Percentiles rank a stretch among this genome's conserved stretches.
Evolutionary conservation across 2,329 filamentous ascomycete genomes (phyloP).

Genomic region (Pezicula rhizophila): DNA sequence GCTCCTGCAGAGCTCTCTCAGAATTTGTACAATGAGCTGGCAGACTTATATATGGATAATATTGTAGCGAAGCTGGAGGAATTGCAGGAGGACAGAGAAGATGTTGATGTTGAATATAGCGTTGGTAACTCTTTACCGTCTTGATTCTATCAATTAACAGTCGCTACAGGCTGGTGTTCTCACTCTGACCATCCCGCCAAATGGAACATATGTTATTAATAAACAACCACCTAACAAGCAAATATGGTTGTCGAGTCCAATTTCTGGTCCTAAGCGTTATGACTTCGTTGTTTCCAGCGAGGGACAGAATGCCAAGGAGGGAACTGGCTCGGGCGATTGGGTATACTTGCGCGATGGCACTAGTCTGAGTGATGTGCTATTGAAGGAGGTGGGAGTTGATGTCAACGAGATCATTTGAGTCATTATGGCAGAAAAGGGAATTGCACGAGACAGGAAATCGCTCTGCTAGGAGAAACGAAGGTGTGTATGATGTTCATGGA

Average conservation of each 20-base stretch:
- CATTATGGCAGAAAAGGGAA: neutral
- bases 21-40: conserved; percentile 68
- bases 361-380: conserved; percentile 65
- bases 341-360: conserved; percentile 81
- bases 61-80: conserved; percentile 60
- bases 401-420: conserved; percentile 7
- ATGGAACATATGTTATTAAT: conserved; percentile 89
- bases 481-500: too few species aligned
- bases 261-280: conserved; percentile 88
- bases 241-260: conserved; percentile 91
- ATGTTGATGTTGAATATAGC: conserved; percentile 83
- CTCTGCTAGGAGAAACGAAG: too few species aligned
- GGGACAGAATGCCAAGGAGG: conserved; percentile 72
- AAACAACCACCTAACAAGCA: conserved; percentile 97
- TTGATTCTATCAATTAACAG: conserved; percentile 2
- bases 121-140: conserved; percentile 44
- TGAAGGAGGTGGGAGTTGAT: conserved; percentile 68
- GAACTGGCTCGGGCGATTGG: conserved; percentile 70
- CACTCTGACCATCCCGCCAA: conserved; percentile 61
- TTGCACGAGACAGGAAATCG: neutral
- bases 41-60: conserved; percentile 66
- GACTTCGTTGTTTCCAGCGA: conserved; percentile 78
- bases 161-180: conserved; percentile 71
- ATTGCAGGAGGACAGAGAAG: conserved; percentile 64
- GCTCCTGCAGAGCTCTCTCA: conserved; percentile 61